A percentile compares a stretch with the other conserved stretches of the same genome.
These are phyloP conservation scores for Sambucus nigra DNA, from an alignment of 129 eudicot genomes.

Conservation along the genomic window DNA sequence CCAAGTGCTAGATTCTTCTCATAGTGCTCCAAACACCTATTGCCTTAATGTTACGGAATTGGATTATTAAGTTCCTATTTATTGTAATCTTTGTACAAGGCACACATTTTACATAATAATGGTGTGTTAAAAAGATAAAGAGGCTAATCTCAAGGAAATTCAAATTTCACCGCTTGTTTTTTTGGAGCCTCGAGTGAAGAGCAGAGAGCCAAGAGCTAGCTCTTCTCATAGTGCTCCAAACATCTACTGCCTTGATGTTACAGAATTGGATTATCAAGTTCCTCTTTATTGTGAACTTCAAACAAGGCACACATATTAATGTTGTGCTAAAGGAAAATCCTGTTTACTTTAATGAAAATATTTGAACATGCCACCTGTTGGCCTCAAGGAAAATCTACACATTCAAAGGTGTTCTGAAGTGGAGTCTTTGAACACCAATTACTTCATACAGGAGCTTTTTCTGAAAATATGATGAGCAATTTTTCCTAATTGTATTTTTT, in stretches of 20 bases:
- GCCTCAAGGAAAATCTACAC: no score
- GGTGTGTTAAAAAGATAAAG: no score
- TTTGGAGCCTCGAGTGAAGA: constrained; percentile 47
- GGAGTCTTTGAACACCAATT: no score
- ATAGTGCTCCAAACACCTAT: constrained; percentile 32
- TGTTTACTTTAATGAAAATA: no score
- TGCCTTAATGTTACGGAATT: constrained; percentile 13
- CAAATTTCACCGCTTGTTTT: not conserved
- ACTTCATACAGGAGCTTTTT: no score
- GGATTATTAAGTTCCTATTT: constrained; percentile 9
- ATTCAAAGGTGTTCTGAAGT: no score
- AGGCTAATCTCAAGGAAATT: no score
- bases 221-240: constrained; percentile 46
- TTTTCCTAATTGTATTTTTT: no score
- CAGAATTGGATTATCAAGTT: constrained; percentile 9
- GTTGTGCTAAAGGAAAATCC: no score
- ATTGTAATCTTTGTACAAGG: constrained; percentile 8
- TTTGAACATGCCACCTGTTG: no score
- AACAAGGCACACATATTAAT: constrained; percentile 18
- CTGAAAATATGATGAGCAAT: no score
- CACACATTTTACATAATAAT: no score
- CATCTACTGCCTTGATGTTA: constrained; percentile 15
- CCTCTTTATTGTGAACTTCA: constrained; percentile 4
- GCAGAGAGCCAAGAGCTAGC: constrained; percentile 28
- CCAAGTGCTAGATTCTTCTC: constrained; percentile 35